Base-by-base conservation (phyloP, 2,329 filamentous ascomycete genomes). In the Emericellopsis atlantica region DNA sequence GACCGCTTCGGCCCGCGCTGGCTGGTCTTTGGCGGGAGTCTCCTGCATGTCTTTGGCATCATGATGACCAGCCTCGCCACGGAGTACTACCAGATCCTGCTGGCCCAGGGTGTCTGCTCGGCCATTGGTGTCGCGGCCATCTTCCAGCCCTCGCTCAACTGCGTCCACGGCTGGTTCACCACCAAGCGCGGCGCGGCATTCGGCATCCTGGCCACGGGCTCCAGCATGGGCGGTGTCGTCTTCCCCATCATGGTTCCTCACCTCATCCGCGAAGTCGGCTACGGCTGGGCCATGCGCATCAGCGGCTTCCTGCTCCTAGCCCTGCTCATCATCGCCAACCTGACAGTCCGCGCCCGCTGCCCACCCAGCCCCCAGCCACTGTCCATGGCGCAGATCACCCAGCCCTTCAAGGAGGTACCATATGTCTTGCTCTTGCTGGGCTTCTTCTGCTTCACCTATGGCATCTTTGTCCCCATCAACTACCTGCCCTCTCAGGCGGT, bases 1-100 rank as follows among this genome's bases (percentile, higher is more conserved):
- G 81, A 85, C 49, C 72, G 64, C 42, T 72, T 76, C 43, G 81
- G 81, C 0, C 76, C 79, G 0, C 66, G 70, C 23, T 67, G 60
- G 37, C 57, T 84, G 1, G 52, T 80, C 2, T 29, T 75, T 1
- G 51, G 53, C 11, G 76, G 76, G 14, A 68, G 64, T 0, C 55
- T 78, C 40, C 51, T 77, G 29, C 71, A 79, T 42, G 68, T 81
- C 14, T 71, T 81, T 41, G 70, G 73, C 2, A 51, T 81, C 5
- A 79, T 82, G 73, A 79, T 81, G 74, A 65, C 72, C 0, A 71
- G 65, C 7, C 54, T 81, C 7, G 50, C 51, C n/a, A 57, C 46
- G 0, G 41, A 62, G 34, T 66, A 65, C 48, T 65, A 59, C 38
- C 62, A 66, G 36, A 54, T 66, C 40, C 51, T 66, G 9, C 48